Base-by-base conservation (phyloP, 805 yeast genomes). In the Blastobotrys chiropterorum region DNA sequence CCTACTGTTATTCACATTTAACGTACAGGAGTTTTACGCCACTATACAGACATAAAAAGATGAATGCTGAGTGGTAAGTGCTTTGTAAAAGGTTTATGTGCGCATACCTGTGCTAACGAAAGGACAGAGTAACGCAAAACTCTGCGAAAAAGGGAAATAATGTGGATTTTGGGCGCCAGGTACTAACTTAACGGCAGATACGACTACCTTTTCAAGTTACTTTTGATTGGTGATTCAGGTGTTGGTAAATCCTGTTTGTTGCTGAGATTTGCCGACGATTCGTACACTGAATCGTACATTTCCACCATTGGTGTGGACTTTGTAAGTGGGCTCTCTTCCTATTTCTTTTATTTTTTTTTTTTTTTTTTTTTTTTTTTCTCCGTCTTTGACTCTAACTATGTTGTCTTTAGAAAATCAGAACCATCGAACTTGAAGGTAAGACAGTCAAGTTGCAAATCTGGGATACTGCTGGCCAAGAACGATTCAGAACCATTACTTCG, bases 401-500 rank as follows among this genome's bases (percentile, higher is more conserved):
- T 16, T 8, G 39, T n/a, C n/a, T 15, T 16, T 44, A 59, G 61
- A 81, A 81, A 68, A 73, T 73, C 63, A 72, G 77, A 53, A 73
- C 77, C 22, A 70, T 72, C 49, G 98, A 94, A 68, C 77, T 94
- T 55, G 97, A 94, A 63, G 98, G 98, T 59, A 94, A 94, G 76
- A 88, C 96, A 50, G 94, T 94, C 68, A 94, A 94, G 74, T 80
- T 94, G 67, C 99, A 94, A 75, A 92, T 94, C 67, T 94, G 99
- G 99, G 99, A 94, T 69, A 94, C 99, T 52, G 99, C 98, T 11
- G 99, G 99, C 46, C 99, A 94, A 75, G 99, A 94, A 72, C 78
- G 99, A 63, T 94, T 94, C 76, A 84, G 98, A 73, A 94, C 99
- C 48, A 92, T 92, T 73, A 94, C 98, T 11, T 87, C 97, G 13